Evolutionary conservation across 192 early-diverging fungal species (phyloP).

Genomic region (Backusella circina): DNA sequence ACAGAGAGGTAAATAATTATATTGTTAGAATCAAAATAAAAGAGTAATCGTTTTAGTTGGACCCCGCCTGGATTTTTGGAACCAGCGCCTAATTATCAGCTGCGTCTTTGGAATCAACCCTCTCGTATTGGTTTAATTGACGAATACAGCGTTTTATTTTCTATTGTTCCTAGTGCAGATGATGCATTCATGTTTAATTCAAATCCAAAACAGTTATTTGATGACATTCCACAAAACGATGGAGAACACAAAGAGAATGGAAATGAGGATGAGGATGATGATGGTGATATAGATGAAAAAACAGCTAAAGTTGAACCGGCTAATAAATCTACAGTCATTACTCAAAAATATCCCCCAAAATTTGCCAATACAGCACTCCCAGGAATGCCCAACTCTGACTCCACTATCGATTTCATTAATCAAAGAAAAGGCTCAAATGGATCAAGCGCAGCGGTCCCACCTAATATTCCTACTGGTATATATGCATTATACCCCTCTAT

Average conservation of each 20-base stretch:
- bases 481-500: not conserved
- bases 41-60: not conserved
- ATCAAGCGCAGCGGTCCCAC: not conserved
- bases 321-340: not conserved
- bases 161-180: not conserved
- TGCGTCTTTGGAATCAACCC: not conserved
- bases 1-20: not conserved
- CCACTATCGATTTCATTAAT: not conserved
- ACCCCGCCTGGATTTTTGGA: not conserved
- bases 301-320: not conserved
- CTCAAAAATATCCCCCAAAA: not conserved
- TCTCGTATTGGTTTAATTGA: not conserved
- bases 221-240: not conserved
- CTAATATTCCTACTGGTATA: slow-evolving; percentile 5
- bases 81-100: not conserved
- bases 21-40: not conserved
- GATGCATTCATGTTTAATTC: not conserved
- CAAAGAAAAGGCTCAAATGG: not conserved
- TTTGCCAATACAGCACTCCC: not conserved
- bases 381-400: not conserved
- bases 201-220: not conserved
- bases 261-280: too few relatives aligned
- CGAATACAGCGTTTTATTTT: not conserved
- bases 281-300: not conserved
- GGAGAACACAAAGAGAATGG: not conserved